Evolutionary conservation across 169 alveolate species (phyloP).

Genomic region (Ichthyophthirius multifiliis): DNA sequence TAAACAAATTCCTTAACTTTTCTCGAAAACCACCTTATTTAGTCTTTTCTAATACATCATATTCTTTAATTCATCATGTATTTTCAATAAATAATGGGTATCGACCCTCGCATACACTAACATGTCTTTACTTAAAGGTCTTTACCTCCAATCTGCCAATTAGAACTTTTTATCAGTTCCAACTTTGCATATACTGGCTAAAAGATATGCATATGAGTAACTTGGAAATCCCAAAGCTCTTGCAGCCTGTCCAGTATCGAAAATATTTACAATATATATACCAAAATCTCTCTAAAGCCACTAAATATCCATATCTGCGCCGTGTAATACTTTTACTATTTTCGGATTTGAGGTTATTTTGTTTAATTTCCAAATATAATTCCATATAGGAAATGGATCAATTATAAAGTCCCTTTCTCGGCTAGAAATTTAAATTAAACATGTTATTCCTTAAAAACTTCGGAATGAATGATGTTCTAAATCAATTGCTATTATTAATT

Average conservation of each 20-base stretch:
- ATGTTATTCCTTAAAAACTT: conserved; percentile 90
- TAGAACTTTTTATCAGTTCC: conserved; percentile 88
- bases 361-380: conserved; percentile 52
- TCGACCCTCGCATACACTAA: conserved; percentile 90
- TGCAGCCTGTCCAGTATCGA: conserved; percentile 94
- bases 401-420: conserved; percentile 88
- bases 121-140: conserved; percentile 89
- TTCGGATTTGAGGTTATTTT: conserved; percentile 91
- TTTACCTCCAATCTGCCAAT: conserved; percentile 93
- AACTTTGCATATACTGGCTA: conserved; percentile 77
- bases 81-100: conserved; percentile 89
- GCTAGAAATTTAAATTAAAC: conserved; percentile 92
- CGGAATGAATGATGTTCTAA: conserved; percentile 89
- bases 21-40: conserved; percentile 30
- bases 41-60: conserved; percentile 44
- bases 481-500: conserved; percentile 89
- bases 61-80: conserved; percentile 85
- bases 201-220: conserved; percentile 79
- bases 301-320: conserved; percentile 89
- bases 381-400: conserved; percentile 88
- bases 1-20: conserved; percentile 39
- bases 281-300: conserved; percentile 97
- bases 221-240: conserved; percentile 78
- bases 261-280: conserved; percentile 92
- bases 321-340: conserved; percentile 94